Evolutionary conservation across 176 grass and related monocot species (phyloP).

Genomic region (Juncus effusus): DNA sequence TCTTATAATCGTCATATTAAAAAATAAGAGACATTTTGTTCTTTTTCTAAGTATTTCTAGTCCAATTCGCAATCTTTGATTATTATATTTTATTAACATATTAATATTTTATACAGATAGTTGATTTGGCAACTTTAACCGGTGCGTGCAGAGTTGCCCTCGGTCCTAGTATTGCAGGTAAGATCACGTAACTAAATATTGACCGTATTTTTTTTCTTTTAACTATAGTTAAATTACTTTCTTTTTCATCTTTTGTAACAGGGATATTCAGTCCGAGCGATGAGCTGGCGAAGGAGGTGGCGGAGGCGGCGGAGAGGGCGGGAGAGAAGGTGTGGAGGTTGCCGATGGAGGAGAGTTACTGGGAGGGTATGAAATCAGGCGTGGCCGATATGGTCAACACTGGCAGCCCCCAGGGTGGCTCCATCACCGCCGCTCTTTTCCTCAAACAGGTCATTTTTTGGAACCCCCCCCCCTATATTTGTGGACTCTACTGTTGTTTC

Average conservation of each 20-base stretch:
- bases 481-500: background rate
- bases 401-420: conserved; percentile 71
- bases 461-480: too few species aligned
- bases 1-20: background rate
- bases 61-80: background rate
- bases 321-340: conserved; percentile 96
- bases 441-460: conserved; percentile 68
- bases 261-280: conserved; percentile 84
- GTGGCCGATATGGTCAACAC: conserved; percentile 98
- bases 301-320: conserved; percentile 59
- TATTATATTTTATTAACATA: background rate
- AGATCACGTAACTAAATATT: background rate
- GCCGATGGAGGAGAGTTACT: conserved; percentile 89
- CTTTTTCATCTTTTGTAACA: conserved; percentile 9
- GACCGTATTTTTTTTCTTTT: conserved; percentile 5
- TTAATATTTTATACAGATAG: conserved; percentile 39
- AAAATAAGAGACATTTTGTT: too few species aligned
- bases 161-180: conserved; percentile 84
- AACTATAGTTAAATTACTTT: conserved; percentile 91
- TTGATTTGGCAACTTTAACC: conserved; percentile 94
- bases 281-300: conserved; percentile 81
- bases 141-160: conserved; percentile 78
- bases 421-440: conserved; percentile 85
- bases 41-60: too few species aligned
- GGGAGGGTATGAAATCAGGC: conserved; percentile 90